These are phyloP conservation scores for Lathyrus oleraceus DNA, from an alignment of 306 rosid genomes.

Conservation along the genomic window DNA sequence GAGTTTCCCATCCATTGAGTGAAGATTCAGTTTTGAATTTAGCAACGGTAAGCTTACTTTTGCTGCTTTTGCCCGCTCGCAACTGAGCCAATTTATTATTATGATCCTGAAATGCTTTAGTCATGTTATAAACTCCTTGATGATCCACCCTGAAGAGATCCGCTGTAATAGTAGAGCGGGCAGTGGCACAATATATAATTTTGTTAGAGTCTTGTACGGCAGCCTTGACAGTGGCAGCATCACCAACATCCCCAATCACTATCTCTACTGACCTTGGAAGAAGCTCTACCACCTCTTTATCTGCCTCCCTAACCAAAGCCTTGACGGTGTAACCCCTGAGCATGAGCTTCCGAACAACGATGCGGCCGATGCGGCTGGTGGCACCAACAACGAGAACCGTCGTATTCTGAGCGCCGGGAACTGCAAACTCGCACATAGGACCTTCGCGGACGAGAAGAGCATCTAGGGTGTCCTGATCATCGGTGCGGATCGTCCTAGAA, in stretches of 20 bases:
- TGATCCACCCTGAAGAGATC: slow-evolving; percentile 93
- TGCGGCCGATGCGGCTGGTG: slow-evolving; percentile 87
- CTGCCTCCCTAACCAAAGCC: slow-evolving; percentile 88
- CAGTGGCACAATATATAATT: slow-evolving; percentile 93
- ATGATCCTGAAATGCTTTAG: slow-evolving; percentile 93
- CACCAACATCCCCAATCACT: slow-evolving; percentile 87
- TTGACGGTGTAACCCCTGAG: slow-evolving; percentile 87
- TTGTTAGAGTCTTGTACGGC: slow-evolving; percentile 84
- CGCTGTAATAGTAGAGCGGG: slow-evolving; percentile 80
- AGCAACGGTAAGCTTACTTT: slow-evolving; percentile 78
- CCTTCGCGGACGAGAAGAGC: slow-evolving; percentile 54
- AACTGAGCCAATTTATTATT: slow-evolving; percentile 86
- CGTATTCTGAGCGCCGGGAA: slow-evolving; percentile 91
- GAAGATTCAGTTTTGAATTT: slow-evolving; percentile 78
- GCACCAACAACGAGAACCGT: slow-evolving; percentile 91
- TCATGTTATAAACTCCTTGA: slow-evolving; percentile 77
- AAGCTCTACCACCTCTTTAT: slow-evolving; percentile 62
- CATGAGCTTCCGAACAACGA: slow-evolving; percentile 90
- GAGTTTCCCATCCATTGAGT: slow-evolving; percentile 82
- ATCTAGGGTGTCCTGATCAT: slow-evolving; percentile 46
- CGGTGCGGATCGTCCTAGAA: slow-evolving; percentile 70
- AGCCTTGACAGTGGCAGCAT: slow-evolving; percentile 56
- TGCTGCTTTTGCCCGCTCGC: slow-evolving; percentile 95
- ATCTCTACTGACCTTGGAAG: slow-evolving; percentile 95
- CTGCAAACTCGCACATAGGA: slow-evolving; percentile 89